Evolutionary conservation across 805 yeast genomes (phyloP), one percentile per base, ranked within the genome.

Genomic region (Tetrapisispora iriomotensis): DNA sequence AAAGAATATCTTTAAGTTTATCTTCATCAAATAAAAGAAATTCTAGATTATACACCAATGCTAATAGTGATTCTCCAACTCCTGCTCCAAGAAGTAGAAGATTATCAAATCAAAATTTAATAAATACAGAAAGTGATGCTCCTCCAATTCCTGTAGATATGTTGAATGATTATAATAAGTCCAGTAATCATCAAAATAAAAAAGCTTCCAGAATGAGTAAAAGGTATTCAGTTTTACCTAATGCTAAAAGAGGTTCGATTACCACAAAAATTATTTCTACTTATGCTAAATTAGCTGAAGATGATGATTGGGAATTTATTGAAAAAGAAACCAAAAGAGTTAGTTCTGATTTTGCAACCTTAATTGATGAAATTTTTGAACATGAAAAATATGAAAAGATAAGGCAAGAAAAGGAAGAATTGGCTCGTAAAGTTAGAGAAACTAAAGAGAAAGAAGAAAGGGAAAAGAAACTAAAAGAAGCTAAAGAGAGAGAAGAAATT

Each of bases 291-390:
- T 62, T 82, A 44, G 70, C 84, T 3, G 80, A 77, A 41, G 70
- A 67, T 39, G 68, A 72, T 30, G 82, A 76, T 44, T 75, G 84
- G 77, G 82, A 77, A 49, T 73, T 73, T 49, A 72, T 80, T 59
- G 83, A 79, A 50, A 76, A 73, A 50, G 84, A 77, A 55, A 78
- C 86, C 6, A 79, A 74, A 60, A 70, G 92, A 59, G 79, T 88
- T 2, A 77, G 84, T 27, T 77, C 84, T 13, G 82, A 82, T 45
- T 82, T 82, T 65, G 92, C 87, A 10, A 72, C 82, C 2, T 64
- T 82, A 31, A 79, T 86, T 65, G 90, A 82, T 61, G 77, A 75
- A 58, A 75, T 82, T 42, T 82, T 82, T 66, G 81, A 75, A 50
- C 82, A 79, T 57, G 87, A 79, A 51, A 72, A 70, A 47, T 75